Percentiles rank a stretch among this genome's conserved stretches.
These are phyloP conservation scores for Paralagenidium karlingii DNA, from an alignment of 352 stramenopile species.

Conservation along the genomic window DNA sequence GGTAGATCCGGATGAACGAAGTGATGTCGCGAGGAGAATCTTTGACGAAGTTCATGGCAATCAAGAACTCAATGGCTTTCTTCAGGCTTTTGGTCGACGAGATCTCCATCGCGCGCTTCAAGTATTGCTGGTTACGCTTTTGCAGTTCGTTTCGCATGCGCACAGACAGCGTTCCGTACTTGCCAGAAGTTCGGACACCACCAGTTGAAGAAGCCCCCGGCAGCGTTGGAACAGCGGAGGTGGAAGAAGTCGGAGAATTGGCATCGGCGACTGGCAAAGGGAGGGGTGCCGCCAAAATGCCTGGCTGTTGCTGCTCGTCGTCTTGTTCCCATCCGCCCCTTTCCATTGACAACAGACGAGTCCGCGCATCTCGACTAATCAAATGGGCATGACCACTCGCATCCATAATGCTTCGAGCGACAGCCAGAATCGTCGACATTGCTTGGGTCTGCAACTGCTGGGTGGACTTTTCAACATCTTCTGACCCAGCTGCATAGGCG, in stretches of 20 bases:
- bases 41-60: constrained; percentile 81
- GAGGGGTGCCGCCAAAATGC: not conserved
- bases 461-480: constrained; percentile 25
- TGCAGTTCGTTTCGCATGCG: constrained; percentile 76
- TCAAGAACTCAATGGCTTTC: constrained; percentile 75
- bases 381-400: constrained; percentile 73
- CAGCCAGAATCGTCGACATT: constrained; percentile 60
- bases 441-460: constrained; percentile 41
- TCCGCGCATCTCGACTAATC: constrained; percentile 71
- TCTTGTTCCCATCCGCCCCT: constrained; percentile 78
- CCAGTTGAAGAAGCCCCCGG: no score
- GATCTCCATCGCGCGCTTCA: constrained; percentile 75
- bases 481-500: constrained; percentile 1
- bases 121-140: constrained; percentile 64
- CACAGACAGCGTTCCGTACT: constrained; percentile 49
- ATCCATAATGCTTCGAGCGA: constrained; percentile 77
- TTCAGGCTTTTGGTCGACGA: constrained; percentile 72
- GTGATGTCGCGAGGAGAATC: constrained; percentile 83
- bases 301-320: constrained; percentile 17
- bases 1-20: constrained; percentile 91
- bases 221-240: no score
- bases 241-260: not conserved
- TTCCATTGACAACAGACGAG: constrained; percentile 68
- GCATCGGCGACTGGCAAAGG: not conserved
- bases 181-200: constrained; percentile 1